Evolutionary conservation across 2,329 filamentous ascomycete species (phyloP).

Genomic region (Apiospora hydei): DNA sequence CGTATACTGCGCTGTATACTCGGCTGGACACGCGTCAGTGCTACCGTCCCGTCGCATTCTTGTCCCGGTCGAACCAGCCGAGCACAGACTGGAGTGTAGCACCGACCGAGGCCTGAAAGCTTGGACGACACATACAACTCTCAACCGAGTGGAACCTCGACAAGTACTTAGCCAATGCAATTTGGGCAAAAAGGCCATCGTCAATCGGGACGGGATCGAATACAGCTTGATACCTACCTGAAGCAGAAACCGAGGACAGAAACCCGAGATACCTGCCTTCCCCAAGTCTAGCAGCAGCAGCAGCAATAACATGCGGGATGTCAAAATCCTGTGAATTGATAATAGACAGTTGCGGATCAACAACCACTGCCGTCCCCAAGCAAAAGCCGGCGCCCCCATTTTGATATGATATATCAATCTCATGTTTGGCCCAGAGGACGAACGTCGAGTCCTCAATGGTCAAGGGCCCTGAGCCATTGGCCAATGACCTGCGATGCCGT

Average conservation of each 20-base stretch:
- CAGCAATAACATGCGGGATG: not conserved
- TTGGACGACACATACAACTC: not conserved
- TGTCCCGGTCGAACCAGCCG: conserved; percentile 4
- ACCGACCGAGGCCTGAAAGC: not conserved
- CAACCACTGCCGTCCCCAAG: not conserved
- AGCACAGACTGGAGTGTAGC: conserved; percentile 8
- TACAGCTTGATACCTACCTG: not conserved
- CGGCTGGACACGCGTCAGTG: conserved; percentile 14
- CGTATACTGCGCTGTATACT: conserved; percentile 13
- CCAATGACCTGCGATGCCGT: conserved; percentile 42
- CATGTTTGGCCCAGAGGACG: conserved; percentile 29
- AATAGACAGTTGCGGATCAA: not conserved
- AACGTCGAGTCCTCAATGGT: conserved; percentile 36
- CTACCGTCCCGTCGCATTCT: not conserved
- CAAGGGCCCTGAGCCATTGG: conserved; percentile 42
- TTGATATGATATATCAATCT: conserved; percentile 24
- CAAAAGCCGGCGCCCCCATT: not conserved
- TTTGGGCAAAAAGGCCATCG: not conserved
- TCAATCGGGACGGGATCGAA: not conserved
- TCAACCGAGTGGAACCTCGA: conserved; percentile 19
- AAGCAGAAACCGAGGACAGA: not conserved
- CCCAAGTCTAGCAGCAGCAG: not conserved
- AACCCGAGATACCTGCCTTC: not conserved
- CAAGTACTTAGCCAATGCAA: not conserved
- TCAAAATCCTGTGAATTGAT: not conserved